These are phyloP conservation scores for Alternaria sp. DNA, from an alignment of 2,329 filamentous ascomycete genomes.

Conservation along the genomic window DNA sequence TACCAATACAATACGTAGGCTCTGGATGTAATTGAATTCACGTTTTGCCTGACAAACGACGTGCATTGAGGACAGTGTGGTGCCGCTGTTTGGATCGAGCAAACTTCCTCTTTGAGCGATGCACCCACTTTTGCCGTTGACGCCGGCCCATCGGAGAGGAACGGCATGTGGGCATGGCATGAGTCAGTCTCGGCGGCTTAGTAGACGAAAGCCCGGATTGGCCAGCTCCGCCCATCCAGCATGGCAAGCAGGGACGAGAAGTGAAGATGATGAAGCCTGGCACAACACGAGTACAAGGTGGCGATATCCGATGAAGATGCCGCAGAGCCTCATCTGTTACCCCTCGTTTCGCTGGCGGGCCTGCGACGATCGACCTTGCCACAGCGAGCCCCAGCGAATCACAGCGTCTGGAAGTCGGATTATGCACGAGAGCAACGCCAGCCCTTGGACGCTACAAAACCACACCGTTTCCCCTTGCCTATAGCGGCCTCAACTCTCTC, in stretches of 20 bases:
- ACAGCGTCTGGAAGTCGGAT: slow-evolving; percentile 26
- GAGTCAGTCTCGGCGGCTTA: slow-evolving; percentile 26
- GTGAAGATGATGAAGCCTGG: not conserved
- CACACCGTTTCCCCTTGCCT: not conserved
- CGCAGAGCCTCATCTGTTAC: slow-evolving; percentile 31
- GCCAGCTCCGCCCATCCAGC: not conserved
- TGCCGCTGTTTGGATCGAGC: not conserved
- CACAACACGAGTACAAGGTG: not conserved
- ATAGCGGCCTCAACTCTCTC: not conserved
- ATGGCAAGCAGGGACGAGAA: not conserved
- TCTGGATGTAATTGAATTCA: slow-evolving; percentile 11
- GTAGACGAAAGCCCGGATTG: slow-evolving; percentile 13
- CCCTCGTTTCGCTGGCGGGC: slow-evolving; percentile 22
- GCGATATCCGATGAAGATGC: slow-evolving; percentile 10
- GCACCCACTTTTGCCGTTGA: slow-evolving; percentile 14
- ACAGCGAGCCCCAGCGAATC: slow-evolving; percentile 32
- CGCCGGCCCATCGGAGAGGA: slow-evolving; percentile 19
- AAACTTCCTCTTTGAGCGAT: slow-evolving; percentile 12
- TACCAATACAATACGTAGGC: slow-evolving; percentile 2
- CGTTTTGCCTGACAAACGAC: slow-evolving; percentile 7
- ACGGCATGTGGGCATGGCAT: slow-evolving; percentile 24
- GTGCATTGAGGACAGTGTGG: not conserved
- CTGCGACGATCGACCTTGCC: slow-evolving; percentile 28
- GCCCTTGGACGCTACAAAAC: slow-evolving; percentile 20
- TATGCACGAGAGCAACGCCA: slow-evolving; percentile 19